Conservation (phyloP, 2,329 filamentous ascomycete genomes). For the Laburnicola sp. region DNA sequence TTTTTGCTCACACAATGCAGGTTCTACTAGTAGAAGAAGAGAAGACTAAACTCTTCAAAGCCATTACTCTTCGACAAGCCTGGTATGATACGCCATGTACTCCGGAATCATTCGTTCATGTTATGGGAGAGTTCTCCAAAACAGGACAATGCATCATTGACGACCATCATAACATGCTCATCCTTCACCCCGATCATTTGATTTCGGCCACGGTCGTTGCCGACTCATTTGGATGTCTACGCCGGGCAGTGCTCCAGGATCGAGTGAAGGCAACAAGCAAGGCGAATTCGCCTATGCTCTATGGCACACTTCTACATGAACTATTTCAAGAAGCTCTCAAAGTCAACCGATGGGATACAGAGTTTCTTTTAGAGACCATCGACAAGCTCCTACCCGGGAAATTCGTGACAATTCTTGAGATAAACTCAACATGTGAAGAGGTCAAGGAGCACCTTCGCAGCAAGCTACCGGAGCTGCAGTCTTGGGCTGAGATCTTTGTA, state of each 20-base stretch:
- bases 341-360: constrained; percentile 76
- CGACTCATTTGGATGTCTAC: constrained; percentile 91
- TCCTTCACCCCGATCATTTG: constrained; percentile 92
- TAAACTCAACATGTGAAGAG: constrained; percentile 72
- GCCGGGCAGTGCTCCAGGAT: constrained; percentile 90
- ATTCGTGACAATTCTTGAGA: constrained; percentile 86
- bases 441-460: constrained; percentile 79
- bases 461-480: constrained; percentile 78
- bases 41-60: constrained; percentile 64
- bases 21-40: constrained; percentile 83
- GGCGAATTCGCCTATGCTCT: constrained; percentile 78
- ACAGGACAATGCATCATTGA: constrained; percentile 78
- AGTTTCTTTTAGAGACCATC: constrained; percentile 68
- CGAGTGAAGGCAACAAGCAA: constrained; percentile 89
- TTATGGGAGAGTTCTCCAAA: constrained; percentile 75
- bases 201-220: constrained; percentile 93
- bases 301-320: constrained; percentile 92
- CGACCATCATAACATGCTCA: constrained; percentile 79
- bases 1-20: constrained; percentile 52
- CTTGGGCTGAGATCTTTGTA: constrained; percentile 84
- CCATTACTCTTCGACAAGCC: constrained; percentile 77
- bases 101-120: constrained; percentile 76
- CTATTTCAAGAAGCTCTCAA: constrained; percentile 90
- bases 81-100: constrained; percentile 83
- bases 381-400: constrained; percentile 72